These are phyloP conservation scores for Euphorbia schlechtendalii DNA, from an alignment of 441 rosid species.

Conservation along the genomic window DNA sequence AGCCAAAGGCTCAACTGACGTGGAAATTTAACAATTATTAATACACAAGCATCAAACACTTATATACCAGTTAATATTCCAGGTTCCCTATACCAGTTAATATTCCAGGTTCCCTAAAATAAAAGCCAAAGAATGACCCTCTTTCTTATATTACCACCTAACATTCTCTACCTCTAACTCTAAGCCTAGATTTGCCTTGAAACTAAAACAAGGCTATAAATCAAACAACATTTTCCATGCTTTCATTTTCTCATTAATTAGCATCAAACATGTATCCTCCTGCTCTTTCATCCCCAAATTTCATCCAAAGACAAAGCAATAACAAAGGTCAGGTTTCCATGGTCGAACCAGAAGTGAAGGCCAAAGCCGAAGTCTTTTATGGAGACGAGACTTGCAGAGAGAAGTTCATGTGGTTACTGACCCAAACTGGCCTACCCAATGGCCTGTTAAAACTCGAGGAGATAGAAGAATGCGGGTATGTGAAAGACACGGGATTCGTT, in stretches of 20 bases:
- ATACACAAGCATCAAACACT: background rate
- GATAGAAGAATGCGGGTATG: conserved; percentile 66
- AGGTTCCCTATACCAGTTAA: background rate
- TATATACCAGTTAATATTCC: conserved; percentile 7
- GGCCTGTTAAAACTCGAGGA: conserved; percentile 40
- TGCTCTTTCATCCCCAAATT: conserved; percentile 6
- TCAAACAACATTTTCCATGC: background rate
- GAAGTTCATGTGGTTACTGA: conserved; percentile 33
- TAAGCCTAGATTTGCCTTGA: background rate
- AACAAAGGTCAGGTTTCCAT: conserved; percentile 14
- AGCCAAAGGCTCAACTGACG: no score
- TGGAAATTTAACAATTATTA: no score
- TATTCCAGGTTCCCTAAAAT: no score
- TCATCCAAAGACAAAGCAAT: background rate
- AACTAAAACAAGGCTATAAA: background rate
- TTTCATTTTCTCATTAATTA: background rate
- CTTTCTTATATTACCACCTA: background rate
- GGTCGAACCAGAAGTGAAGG: conserved; percentile 37
- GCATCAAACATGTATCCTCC: background rate
- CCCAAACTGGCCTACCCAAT: conserved; percentile 52
- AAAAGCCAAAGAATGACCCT: background rate
- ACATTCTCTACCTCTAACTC: background rate
- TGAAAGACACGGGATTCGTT: conserved; percentile 61
- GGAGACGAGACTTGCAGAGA: conserved; percentile 55
- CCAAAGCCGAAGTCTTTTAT: conserved; percentile 55